A percentile compares a stretch with the other conserved stretches of the same genome.
Evolutionary conservation across 1,284 basidiomycete species (phyloP).

Genomic region (Meira nashicola): DNA sequence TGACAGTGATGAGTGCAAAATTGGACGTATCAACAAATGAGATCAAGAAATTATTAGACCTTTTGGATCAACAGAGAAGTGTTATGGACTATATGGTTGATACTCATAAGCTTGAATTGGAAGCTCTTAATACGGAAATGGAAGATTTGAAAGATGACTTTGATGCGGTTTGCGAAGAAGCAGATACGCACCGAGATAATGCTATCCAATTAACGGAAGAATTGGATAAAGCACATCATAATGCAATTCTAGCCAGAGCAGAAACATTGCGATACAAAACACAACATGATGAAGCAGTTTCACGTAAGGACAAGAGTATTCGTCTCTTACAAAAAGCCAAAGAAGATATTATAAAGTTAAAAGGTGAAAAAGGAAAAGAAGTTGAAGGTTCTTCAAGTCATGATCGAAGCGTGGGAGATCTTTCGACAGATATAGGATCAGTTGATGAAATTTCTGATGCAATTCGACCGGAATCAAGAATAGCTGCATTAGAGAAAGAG

Average conservation of each 20-base stretch:
- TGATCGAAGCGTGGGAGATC: not conserved
- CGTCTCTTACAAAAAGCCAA: constrained; percentile 20
- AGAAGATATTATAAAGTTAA: constrained; percentile 15
- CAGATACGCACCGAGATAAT: constrained; percentile 17
- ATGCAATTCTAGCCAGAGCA: constrained; percentile 21
- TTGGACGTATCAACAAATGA: constrained; percentile 28
- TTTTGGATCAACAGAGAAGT: constrained; percentile 40
- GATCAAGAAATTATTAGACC: constrained; percentile 37
- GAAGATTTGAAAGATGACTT: constrained; percentile 26
- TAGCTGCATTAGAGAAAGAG: not conserved
- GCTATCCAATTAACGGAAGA: constrained; percentile 23
- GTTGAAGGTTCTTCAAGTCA: not conserved
- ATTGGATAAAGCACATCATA: constrained; percentile 24
- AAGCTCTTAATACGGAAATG: constrained; percentile 31
- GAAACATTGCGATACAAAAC: constrained; percentile 22
- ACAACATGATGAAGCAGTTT: constrained; percentile 21
- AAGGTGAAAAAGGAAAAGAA: not conserved
- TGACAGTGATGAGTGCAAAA: constrained; percentile 31
- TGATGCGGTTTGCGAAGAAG: constrained; percentile 16
- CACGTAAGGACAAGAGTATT: constrained; percentile 27
- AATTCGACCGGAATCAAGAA: not conserved
- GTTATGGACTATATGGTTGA: constrained; percentile 46
- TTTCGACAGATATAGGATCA: no score
- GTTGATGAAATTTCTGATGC: no score
- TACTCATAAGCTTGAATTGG: constrained; percentile 35